These are phyloP conservation scores for Climacium dendroides DNA, from an alignment of 225 moss, liverwort and hornwort genomes.

Conservation along the genomic window DNA sequence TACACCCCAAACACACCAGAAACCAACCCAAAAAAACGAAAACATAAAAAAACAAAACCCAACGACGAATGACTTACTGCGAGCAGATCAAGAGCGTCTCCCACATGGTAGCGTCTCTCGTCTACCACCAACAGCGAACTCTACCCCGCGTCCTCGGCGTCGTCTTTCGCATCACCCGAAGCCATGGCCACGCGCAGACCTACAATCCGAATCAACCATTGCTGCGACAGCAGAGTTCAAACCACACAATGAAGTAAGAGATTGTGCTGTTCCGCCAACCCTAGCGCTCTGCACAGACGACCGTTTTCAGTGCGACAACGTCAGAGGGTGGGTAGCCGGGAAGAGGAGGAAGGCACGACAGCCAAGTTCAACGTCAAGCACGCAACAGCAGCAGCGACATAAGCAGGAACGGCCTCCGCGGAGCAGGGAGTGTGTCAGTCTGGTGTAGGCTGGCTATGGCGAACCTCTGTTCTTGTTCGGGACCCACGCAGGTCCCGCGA, in stretches of 20 bases:
- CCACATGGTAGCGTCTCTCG: not conserved
- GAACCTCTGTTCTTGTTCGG: not conserved
- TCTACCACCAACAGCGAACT: not conserved
- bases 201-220: conserved; percentile 28
- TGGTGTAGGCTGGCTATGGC: not conserved
- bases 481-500: not conserved
- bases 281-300: not conserved
- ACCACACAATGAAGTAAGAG: not conserved
- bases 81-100: conserved; percentile 1
- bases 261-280: not conserved
- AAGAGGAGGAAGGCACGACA: no score
- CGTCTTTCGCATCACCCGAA: conserved; percentile 14
- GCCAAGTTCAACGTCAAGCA: not conserved
- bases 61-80: not conserved
- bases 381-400: not conserved
- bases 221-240: not conserved
- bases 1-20: not conserved
- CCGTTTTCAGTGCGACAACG: not conserved
- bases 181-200: conserved; percentile 18
- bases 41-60: not conserved
- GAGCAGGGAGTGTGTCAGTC: conserved; percentile 4
- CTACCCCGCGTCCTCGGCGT: not conserved
- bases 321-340: not conserved
- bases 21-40: not conserved
- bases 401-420: not conserved